phyloP scores from a whole-genome alignment of 345 rosid genomes.

The Boechera divaricarpa region DNA sequence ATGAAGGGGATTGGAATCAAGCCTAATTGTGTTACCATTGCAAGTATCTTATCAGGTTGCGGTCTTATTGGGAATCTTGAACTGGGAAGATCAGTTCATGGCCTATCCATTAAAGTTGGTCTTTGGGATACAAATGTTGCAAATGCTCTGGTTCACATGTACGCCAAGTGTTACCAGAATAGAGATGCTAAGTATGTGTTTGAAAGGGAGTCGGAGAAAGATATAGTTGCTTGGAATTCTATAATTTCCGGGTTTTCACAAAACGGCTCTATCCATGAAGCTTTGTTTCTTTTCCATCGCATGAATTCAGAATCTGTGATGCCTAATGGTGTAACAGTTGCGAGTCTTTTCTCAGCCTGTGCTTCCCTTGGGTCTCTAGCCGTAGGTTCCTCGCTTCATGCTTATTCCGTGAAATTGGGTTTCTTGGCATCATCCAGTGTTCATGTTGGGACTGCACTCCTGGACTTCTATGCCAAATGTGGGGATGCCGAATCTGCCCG shows the following conservation, averaged over 20 bases:
- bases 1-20: slow-evolving; percentile 57
- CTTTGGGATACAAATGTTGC: slow-evolving; percentile 63
- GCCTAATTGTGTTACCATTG: slow-evolving; percentile 69
- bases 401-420: slow-evolving; percentile 58
- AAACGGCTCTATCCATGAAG: slow-evolving; percentile 60
- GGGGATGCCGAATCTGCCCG: slow-evolving; percentile 76
- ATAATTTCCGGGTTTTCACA: slow-evolving; percentile 84
- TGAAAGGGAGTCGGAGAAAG: slow-evolving; percentile 55
- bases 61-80: slow-evolving; percentile 57
- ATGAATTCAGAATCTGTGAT: slow-evolving; percentile 58
- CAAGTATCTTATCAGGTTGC: slow-evolving; percentile 74
- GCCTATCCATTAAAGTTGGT: slow-evolving; percentile 64
- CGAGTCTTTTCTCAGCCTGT: slow-evolving; percentile 70
- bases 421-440: slow-evolving; percentile 60
- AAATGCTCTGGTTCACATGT: slow-evolving; percentile 90
- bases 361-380: slow-evolving; percentile 62
- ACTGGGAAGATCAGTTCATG: slow-evolving; percentile 67
- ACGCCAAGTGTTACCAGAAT: slow-evolving; percentile 69
- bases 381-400: slow-evolving; percentile 75
- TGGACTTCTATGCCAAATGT: slow-evolving; percentile 85
- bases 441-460: slow-evolving; percentile 78
- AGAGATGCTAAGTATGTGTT: slow-evolving; percentile 66
- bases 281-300: slow-evolving; percentile 58
- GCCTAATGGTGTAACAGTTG: slow-evolving; percentile 89
- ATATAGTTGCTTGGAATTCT: slow-evolving; percentile 81